These are phyloP conservation scores for Diaporthe destruens DNA, from an alignment of 2,329 filamentous ascomycete genomes.

Conservation along the genomic window DNA sequence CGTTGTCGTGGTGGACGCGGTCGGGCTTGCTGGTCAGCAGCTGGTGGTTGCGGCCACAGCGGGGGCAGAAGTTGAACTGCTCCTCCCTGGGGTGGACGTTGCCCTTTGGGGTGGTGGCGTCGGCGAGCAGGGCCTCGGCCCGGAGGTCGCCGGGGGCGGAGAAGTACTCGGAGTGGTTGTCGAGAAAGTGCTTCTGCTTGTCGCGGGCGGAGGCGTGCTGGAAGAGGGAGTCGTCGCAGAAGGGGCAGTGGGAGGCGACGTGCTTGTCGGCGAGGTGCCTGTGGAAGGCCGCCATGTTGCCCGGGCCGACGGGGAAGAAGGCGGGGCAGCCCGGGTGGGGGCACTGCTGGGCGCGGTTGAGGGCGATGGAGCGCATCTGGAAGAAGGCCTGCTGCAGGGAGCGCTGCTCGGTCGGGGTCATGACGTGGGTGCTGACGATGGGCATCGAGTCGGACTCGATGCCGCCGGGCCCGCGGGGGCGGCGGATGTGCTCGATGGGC, in stretches of 20 bases:
- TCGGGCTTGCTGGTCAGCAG: slow-evolving; percentile 38
- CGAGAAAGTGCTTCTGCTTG: slow-evolving; percentile 48
- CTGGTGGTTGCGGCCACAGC: slow-evolving; percentile 42
- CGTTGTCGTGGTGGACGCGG: slow-evolving; percentile 42
- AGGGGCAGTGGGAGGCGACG: slow-evolving; percentile 50
- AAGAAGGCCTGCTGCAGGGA: slow-evolving; percentile 53
- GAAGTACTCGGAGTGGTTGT: slow-evolving; percentile 47
- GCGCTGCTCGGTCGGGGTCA: slow-evolving; percentile 57
- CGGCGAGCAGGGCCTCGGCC: slow-evolving; percentile 22
- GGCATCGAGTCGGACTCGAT: slow-evolving; percentile 49
- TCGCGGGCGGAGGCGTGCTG: slow-evolving; percentile 48
- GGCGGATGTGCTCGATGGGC: slow-evolving; percentile 53
- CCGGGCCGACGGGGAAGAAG: slow-evolving; percentile 50
- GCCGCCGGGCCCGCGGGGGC: slow-evolving; percentile 47
- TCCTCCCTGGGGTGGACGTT: slow-evolving; percentile 38
- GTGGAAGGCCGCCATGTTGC: slow-evolving; percentile 46
- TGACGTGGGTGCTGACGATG: slow-evolving; percentile 52
- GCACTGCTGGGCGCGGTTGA: slow-evolving; percentile 54
- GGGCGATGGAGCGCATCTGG: slow-evolving; percentile 50
- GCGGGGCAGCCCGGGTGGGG: slow-evolving; percentile 54
- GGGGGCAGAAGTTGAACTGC: slow-evolving; percentile 42
- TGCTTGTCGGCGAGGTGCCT: slow-evolving; percentile 55
- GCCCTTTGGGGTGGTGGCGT: background rate
- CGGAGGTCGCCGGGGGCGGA: slow-evolving; percentile 33
- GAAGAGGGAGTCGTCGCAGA: slow-evolving; percentile 52